Conservation (phyloP, 176 grass and related monocot genomes). For the Avena eriantha region DNA sequence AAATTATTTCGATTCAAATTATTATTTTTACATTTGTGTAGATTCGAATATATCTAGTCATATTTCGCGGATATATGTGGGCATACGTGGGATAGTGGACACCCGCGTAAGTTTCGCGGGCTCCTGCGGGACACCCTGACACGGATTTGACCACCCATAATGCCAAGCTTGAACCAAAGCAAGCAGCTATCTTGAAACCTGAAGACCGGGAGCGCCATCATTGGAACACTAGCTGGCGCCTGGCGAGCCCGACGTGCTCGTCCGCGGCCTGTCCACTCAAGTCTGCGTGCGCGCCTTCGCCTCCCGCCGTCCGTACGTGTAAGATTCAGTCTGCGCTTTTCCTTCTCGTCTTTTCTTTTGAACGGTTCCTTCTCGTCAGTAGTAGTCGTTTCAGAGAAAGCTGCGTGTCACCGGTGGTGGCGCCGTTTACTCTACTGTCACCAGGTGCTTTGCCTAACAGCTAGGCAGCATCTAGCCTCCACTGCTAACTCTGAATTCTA, state of each 20-base stretch:
- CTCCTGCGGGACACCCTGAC: too few relatives aligned
- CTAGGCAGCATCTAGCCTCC: too few relatives aligned
- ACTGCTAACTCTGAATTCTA: too few relatives aligned
- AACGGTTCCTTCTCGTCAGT: too few relatives aligned
- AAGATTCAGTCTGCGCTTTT: neutral
- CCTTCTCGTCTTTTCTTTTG: too few relatives aligned
- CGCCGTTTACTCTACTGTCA: neutral
- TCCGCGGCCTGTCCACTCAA: neutral
- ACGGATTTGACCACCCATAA: neutral
- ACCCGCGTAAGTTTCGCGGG: too few relatives aligned
- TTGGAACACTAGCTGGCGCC: slow-evolving; percentile 18
- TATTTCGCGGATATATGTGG: too few relatives aligned
- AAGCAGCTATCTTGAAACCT: neutral
- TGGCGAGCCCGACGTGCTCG: neutral
- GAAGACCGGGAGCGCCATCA: neutral
- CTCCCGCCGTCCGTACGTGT: neutral
- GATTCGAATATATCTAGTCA: too few relatives aligned
- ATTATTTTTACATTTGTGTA: too few relatives aligned
- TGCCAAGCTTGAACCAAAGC: neutral
- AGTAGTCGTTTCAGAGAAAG: neutral
- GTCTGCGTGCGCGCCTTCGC: neutral
- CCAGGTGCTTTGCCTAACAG: too few relatives aligned
- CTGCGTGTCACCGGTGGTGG: neutral
- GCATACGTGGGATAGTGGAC: too few relatives aligned
- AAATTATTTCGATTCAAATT: too few relatives aligned